These are phyloP conservation scores for Citrus maxima DNA, from an alignment of 345 rosid species.

Conservation along the genomic window DNA sequence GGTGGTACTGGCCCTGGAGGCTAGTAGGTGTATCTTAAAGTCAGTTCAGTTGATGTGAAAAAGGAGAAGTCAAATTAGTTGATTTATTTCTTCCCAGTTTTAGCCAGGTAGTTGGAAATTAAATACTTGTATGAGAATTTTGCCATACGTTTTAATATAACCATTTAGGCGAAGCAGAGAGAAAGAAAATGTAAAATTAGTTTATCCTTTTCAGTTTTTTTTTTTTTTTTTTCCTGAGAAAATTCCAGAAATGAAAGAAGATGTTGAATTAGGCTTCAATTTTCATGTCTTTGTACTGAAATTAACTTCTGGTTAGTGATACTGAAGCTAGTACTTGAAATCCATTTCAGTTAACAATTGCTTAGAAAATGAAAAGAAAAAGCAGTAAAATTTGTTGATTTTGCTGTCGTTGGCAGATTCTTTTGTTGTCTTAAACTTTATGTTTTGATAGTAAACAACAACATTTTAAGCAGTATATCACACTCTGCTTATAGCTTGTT, in stretches of 20 bases:
- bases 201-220: background rate
- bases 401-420: background rate
- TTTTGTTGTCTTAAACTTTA: background rate
- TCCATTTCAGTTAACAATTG: background rate
- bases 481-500: background rate
- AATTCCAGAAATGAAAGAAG: background rate
- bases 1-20: background rate
- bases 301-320: too few relatives aligned
- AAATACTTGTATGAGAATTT: background rate
- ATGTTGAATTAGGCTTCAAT: background rate
- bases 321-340: background rate
- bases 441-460: background rate
- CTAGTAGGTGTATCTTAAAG: background rate
- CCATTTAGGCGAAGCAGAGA: too few relatives aligned
- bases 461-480: background rate
- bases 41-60: background rate
- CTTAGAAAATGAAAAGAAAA: background rate
- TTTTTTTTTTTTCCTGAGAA: background rate
- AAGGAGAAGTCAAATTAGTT: background rate
- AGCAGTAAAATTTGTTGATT: background rate
- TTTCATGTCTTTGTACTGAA: background rate
- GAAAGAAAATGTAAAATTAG: background rate
- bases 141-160: too few relatives aligned
- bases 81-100: background rate
- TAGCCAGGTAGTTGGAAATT: background rate